Conservation (phyloP, 2,329 filamentous ascomycete genomes). For the Harringtonia lauricola region DNA sequence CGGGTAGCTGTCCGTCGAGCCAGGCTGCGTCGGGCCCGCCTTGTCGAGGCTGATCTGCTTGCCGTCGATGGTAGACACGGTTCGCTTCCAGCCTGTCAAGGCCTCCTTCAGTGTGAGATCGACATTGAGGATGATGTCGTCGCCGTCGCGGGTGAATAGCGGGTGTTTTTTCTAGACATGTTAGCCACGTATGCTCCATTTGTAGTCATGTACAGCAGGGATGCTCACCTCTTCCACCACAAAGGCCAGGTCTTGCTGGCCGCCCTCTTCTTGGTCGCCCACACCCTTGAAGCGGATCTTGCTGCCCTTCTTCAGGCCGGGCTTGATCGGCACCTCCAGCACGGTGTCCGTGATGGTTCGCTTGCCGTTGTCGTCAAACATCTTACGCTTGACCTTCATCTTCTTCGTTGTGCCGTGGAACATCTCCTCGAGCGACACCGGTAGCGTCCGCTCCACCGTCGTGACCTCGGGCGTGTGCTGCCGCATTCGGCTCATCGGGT, state of each 20-base stretch:
- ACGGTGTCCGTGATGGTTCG: constrained; percentile 80
- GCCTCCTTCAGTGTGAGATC: constrained; percentile 87
- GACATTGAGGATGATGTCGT: constrained; percentile 70
- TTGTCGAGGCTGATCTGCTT: constrained; percentile 73
- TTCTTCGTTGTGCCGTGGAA: constrained; percentile 86
- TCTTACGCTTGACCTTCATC: constrained; percentile 97
- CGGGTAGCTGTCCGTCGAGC: constrained; percentile 71
- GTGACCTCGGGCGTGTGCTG: constrained; percentile 72
- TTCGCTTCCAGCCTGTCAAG: constrained; percentile 83
- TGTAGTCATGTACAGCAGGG: too few relatives aligned
- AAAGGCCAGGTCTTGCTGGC: constrained; percentile 90
- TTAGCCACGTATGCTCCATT: background rate
- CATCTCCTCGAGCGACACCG: constrained; percentile 77
- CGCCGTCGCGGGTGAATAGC: constrained; percentile 74
- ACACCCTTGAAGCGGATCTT: constrained; percentile 98
- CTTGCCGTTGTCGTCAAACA: constrained; percentile 77
- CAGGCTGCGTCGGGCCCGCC: constrained; percentile 74
- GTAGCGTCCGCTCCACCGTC: constrained; percentile 75
- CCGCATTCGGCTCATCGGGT: constrained; percentile 20
- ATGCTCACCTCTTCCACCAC: constrained; percentile 78
- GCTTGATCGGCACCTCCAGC: constrained; percentile 89
- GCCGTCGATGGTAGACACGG: constrained; percentile 87
- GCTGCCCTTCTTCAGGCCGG: constrained; percentile 88
- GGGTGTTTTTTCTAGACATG: constrained; percentile 66
- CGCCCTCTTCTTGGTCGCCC: constrained; percentile 95